Base-by-base conservation (phyloP, 106 monocot species). In the Allium sativum region DNA sequence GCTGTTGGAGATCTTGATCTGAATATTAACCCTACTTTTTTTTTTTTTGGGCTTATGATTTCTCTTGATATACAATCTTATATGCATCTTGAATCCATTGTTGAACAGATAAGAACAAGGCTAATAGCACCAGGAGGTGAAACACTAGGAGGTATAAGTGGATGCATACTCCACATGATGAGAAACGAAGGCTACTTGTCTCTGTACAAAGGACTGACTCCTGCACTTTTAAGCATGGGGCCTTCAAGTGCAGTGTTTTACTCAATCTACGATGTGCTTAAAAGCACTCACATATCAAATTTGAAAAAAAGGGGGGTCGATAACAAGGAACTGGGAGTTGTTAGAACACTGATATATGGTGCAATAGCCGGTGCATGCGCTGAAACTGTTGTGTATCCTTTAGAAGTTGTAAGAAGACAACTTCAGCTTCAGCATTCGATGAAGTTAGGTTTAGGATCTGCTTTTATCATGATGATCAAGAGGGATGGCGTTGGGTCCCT, bases 201-300 rank as follows among this genome's bases (percentile, higher is more conserved):
- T n/a, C 85, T 85, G 15, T 81, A 85, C 85, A 85, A 78, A 55
- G 85, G 85, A 14, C 67, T 85, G 0, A 70, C 72, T 1, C 74
- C 85, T 11, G 71, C 85, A 40, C 68, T 81, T 17, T 51, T 81
- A 12, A 75, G 85, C 77, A 81, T 85, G 72, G 85, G 68, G 10
- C 84, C 84, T 6, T 62, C 84, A 14, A 77, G 69, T 41, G 80
- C 84, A 6, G 71, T 81, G 40, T 85, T 85, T 68, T 85, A 80
- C 61, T 55, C 74, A 0, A 74, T 81, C 0, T 85, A 85, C 48
- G 84, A 81, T 44, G 74, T 74, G 45, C 64, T 85, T 22, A 85
- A 85, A 65, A 65, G 55, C 20, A 64, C 58, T 6, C 21, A 85
- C 18, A 63, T 81, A 22, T 50, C 71, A 10, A 18, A 52, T 0